phyloP scores from a whole-genome alignment of 331 rosid genomes.

The Dryas integrifolia region DNA sequence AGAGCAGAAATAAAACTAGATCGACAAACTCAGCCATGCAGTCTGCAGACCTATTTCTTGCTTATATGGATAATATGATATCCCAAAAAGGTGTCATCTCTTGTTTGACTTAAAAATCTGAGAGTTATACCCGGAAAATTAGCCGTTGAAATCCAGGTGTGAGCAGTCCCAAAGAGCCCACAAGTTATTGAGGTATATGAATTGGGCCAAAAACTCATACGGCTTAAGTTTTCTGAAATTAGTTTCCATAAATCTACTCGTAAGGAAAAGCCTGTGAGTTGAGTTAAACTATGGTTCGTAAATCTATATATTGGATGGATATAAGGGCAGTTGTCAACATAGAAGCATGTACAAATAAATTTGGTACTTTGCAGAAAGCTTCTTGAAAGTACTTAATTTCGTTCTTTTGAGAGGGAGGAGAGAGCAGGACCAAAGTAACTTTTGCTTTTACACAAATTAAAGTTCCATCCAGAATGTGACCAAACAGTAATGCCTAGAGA shows the following conservation, averaged over 20 bases:
- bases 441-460: constrained; percentile 16
- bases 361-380: neutral
- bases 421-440: constrained; percentile 22
- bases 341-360: neutral
- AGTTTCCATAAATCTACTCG: too few species aligned
- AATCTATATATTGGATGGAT: neutral
- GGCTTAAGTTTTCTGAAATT: too few species aligned
- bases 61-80: too few species aligned
- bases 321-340: neutral
- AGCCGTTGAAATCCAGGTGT: neutral
- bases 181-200: neutral
- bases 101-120: too few species aligned
- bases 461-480: neutral
- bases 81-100: too few species aligned
- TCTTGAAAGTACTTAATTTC: neutral
- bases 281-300: too few species aligned
- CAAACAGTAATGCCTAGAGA: neutral
- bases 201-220: neutral
- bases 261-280: too few species aligned
- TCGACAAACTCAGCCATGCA: too few species aligned
- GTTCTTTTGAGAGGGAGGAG: constrained; percentile 4
- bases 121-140: too few species aligned
- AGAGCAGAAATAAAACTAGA: too few species aligned
- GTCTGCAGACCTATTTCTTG: too few species aligned
- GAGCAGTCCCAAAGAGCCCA: neutral